Conservation (phyloP, 2,329 filamentous ascomycete species). For the Pseudonectria buxi region DNA sequence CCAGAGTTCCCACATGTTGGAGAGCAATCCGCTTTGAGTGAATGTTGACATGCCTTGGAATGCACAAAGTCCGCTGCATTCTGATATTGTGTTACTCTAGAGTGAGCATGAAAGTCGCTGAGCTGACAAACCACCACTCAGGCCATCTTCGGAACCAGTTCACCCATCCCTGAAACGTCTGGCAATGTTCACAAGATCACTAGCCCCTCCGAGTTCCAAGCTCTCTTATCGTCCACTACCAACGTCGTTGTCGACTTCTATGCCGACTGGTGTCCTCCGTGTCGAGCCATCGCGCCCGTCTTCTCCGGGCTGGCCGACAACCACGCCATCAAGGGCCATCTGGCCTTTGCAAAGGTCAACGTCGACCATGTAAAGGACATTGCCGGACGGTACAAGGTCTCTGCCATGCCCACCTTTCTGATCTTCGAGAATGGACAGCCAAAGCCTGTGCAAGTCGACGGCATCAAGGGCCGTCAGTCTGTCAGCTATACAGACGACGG, state of each 20-base stretch:
- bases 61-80: too few species aligned
- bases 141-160: slow-evolving; percentile 15
- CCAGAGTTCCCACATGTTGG: too few species aligned
- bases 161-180: slow-evolving; percentile 34
- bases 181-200: slow-evolving; percentile 30
- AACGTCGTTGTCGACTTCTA: slow-evolving; percentile 76
- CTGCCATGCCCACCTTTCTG: slow-evolving; percentile 86
- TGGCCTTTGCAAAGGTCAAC: slow-evolving; percentile 80
- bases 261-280: slow-evolving; percentile 86
- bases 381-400: slow-evolving; percentile 66
- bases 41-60: too few species aligned
- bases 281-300: slow-evolving; percentile 76
- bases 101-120: too few species aligned
- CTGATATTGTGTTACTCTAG: too few species aligned
- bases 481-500: slow-evolving; percentile 20
- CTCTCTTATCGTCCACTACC: slow-evolving; percentile 32
- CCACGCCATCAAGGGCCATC: slow-evolving; percentile 34
- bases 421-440: slow-evolving; percentile 68
- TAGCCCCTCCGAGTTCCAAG: slow-evolving; percentile 19
- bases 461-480: slow-evolving; percentile 12
- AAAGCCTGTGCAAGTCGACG: slow-evolving; percentile 17
- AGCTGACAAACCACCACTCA: background rate
- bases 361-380: slow-evolving; percentile 74
- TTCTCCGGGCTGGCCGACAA: slow-evolving; percentile 33
- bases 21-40: too few species aligned